phyloP scores from a whole-genome alignment of 1,284 basidiomycete species.

The Austroboletus niveus region DNA sequence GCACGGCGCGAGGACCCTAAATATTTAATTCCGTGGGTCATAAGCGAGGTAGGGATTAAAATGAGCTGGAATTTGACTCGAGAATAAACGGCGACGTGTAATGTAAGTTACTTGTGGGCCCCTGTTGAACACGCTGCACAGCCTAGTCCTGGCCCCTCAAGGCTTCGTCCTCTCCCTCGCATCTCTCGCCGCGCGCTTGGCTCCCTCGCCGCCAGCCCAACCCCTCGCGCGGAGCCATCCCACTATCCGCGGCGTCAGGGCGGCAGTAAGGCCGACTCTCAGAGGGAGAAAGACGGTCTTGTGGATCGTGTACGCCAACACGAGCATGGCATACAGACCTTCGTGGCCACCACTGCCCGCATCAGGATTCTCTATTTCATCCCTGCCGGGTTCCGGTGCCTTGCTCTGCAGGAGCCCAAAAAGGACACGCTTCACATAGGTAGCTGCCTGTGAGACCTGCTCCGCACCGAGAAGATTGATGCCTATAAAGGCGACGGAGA shows the following conservation, averaged over 20 bases:
- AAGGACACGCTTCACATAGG: slow-evolving; percentile 54
- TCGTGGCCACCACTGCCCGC: slow-evolving; percentile 48
- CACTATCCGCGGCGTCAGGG: slow-evolving; percentile 83
- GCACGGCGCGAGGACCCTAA: neutral
- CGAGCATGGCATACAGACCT: slow-evolving; percentile 86
- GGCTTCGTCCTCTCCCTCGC: slow-evolving; percentile 50
- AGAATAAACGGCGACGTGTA: slow-evolving; percentile 15
- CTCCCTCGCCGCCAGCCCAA: slow-evolving; percentile 71
- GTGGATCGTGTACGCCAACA: slow-evolving; percentile 93
- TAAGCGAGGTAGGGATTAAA: neutral
- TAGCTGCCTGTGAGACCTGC: slow-evolving; percentile 71
- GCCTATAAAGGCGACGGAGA: slow-evolving; percentile 77
- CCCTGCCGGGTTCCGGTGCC: slow-evolving; percentile 62
- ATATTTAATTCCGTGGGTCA: neutral
- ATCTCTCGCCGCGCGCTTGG: slow-evolving; percentile 62
- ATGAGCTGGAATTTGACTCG: slow-evolving; percentile 8
- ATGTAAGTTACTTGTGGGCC: slow-evolving; percentile 4
- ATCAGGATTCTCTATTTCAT: slow-evolving; percentile 45
- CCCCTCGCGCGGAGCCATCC: slow-evolving; percentile 72
- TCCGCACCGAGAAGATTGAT: slow-evolving; percentile 91
- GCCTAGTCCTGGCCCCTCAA: slow-evolving; percentile 12
- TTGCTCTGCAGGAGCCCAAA: slow-evolving; percentile 42
- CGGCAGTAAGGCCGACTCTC: slow-evolving; percentile 86
- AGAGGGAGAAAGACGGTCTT: slow-evolving; percentile 94
- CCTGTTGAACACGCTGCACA: neutral